Percentiles rank a stretch among this genome's conserved stretches.
phyloP scores from a whole-genome alignment of 2,329 filamentous ascomycete species.

The Penicillium sp. region DNA sequence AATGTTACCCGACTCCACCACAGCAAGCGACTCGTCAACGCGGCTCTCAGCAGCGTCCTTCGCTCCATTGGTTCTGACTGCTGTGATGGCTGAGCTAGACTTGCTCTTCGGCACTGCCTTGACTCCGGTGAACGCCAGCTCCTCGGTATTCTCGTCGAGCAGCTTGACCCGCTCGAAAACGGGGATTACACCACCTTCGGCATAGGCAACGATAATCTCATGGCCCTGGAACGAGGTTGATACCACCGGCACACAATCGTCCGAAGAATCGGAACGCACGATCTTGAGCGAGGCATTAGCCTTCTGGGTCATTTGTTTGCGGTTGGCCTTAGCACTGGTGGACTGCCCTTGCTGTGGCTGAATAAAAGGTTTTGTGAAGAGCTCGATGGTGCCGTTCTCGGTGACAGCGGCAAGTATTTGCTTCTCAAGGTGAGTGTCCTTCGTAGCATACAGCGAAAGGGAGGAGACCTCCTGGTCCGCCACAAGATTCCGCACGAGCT shows the following conservation, averaged over 20 bases:
- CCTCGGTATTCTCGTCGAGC: slow-evolving; percentile 45
- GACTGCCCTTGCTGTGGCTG: slow-evolving; percentile 30
- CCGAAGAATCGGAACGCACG: slow-evolving; percentile 41
- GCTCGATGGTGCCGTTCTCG: slow-evolving; percentile 48
- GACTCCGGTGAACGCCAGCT: slow-evolving; percentile 44
- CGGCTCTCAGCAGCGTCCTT: slow-evolving; percentile 51
- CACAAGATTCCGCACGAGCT: slow-evolving; percentile 49
- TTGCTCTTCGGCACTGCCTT: slow-evolving; percentile 48
- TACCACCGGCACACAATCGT: slow-evolving; percentile 42
- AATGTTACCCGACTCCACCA: slow-evolving; percentile 51
- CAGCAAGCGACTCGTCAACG: slow-evolving; percentile 57
- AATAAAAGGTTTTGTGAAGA: slow-evolving; percentile 51
- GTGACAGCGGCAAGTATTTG: slow-evolving; percentile 49
- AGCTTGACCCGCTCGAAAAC: slow-evolving; percentile 51
- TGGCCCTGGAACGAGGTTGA: slow-evolving; percentile 46
- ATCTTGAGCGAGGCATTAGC: slow-evolving; percentile 47
- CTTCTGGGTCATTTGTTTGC: slow-evolving; percentile 46
- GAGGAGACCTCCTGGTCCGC: slow-evolving; percentile 47
- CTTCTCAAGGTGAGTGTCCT: slow-evolving; percentile 29
- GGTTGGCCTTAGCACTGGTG: slow-evolving; percentile 44
- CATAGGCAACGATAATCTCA: slow-evolving; percentile 48
- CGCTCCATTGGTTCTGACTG: slow-evolving; percentile 53
- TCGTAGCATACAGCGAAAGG: slow-evolving; percentile 35
- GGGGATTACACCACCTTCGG: slow-evolving; percentile 50
- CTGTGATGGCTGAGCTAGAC: slow-evolving; percentile 42